phyloP scores from a whole-genome alignment of 2,329 filamentous ascomycete genomes.

The Apiospora arundinis region DNA sequence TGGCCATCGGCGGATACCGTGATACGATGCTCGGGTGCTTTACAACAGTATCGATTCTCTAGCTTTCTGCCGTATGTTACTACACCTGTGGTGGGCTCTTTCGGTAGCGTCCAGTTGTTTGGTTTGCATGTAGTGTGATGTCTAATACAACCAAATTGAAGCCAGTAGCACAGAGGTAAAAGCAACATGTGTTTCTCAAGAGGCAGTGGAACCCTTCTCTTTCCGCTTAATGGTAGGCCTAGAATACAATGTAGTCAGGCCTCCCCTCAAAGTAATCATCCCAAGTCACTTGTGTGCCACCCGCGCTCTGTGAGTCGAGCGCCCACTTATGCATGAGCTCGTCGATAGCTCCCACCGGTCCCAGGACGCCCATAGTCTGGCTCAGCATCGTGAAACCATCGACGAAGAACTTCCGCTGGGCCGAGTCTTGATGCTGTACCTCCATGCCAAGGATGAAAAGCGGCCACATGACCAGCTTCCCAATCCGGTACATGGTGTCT shows the following conservation, averaged over 20 bases:
- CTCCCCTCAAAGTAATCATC: conserved; percentile 26
- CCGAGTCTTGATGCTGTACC: conserved; percentile 11
- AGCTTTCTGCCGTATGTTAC: too few relatives aligned
- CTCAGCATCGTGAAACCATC: conserved; percentile 23
- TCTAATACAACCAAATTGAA: too few relatives aligned
- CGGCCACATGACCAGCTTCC: conserved; percentile 27
- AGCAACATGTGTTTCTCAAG: too few relatives aligned
- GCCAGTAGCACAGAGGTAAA: too few relatives aligned
- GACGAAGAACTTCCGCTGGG: conserved; percentile 14
- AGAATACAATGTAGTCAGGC: conserved; percentile 26
- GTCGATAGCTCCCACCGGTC: conserved; percentile 22
- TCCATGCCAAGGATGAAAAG: conserved; percentile 25
- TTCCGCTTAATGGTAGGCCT: too few relatives aligned
- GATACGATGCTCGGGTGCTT: too few relatives aligned
- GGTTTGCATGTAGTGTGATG: too few relatives aligned
- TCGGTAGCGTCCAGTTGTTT: too few relatives aligned
- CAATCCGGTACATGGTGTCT: conserved; percentile 24
- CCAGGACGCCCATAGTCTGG: conserved; percentile 21
- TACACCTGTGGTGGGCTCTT: too few relatives aligned
- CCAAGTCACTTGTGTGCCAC: conserved; percentile 5
- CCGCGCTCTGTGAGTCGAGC: conserved; percentile 10
- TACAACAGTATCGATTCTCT: too few relatives aligned
- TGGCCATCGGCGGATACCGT: too few relatives aligned
- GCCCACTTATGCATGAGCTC: conserved; percentile 23
- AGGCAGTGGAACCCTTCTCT: too few relatives aligned